Conservation (phyloP, 768 basidiomycete species). For the Leucocoprinus leucothites region DNA sequence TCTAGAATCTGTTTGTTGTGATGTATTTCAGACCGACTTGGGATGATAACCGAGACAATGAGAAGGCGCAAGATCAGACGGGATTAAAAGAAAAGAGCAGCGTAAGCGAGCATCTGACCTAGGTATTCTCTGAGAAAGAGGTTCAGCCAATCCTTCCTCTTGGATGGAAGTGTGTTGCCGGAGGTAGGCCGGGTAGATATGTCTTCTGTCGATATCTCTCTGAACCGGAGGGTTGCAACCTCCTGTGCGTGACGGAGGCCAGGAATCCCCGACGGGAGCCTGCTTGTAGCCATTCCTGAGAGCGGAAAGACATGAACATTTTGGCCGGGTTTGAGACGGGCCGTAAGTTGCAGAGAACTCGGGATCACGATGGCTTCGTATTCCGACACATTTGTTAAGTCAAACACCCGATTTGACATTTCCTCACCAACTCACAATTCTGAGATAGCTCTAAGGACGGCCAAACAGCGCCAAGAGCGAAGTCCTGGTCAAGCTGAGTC, state of each 20-base stretch:
- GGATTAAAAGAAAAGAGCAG: constrained; percentile 13
- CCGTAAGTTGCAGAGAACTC: constrained; percentile 57
- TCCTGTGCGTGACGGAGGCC: constrained; percentile 46
- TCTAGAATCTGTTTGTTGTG: constrained; percentile 58
- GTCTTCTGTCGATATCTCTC: constrained; percentile 36
- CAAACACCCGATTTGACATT: constrained; percentile 13
- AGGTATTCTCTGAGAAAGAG: constrained; percentile 65
- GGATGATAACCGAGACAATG: constrained; percentile 12
- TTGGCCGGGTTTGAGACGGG: constrained; percentile 47
- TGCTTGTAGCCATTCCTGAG: constrained; percentile 32
- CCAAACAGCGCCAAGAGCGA: constrained; percentile 73
- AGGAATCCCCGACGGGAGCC: constrained; percentile 42
- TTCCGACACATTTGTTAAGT: background rate
- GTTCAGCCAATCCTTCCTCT: constrained; percentile 57
- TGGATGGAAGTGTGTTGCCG: constrained; percentile 15
- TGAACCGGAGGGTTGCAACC: constrained; percentile 50
- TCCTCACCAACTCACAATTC: constrained; percentile 45
- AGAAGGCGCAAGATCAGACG: background rate
- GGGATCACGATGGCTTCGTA: constrained; percentile 53
- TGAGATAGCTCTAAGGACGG: constrained; percentile 62
- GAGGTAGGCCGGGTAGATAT: constrained; percentile 3
- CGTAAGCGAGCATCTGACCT: constrained; percentile 38
- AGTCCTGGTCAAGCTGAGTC: constrained; percentile 36
- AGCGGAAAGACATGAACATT: constrained; percentile 49
- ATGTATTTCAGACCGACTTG: constrained; percentile 77